Conservation (phyloP, 2,329 filamentous ascomycete species). For the Domatiomyces catenatus region DNA sequence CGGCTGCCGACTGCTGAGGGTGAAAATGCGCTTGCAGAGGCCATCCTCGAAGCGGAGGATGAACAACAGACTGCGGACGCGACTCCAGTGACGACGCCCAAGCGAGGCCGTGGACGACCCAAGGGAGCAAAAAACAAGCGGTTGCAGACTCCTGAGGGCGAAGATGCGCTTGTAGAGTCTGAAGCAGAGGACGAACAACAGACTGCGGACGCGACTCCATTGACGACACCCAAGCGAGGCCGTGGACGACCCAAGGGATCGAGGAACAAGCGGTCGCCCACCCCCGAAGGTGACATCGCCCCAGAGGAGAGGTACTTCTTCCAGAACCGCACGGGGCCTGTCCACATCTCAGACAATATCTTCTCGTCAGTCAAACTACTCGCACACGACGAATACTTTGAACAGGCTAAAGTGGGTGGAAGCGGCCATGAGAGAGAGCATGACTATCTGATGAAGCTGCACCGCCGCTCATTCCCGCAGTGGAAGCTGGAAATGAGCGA, state of each 20-base stretch:
- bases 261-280: conserved; percentile 52
- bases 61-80: conserved; percentile 25
- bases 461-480: conserved; percentile 70
- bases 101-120: conserved; percentile 28
- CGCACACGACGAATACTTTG: conserved; percentile 85
- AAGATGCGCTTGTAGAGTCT: too few species aligned
- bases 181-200: conserved; percentile 17
- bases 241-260: conserved; percentile 40
- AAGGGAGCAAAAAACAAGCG: conserved; percentile 40
- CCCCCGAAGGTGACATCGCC: conserved; percentile 66
- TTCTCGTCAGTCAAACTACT: conserved; percentile 60
- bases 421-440: conserved; percentile 59
- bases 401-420: conserved; percentile 44
- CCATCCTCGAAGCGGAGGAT: conserved; percentile 41
- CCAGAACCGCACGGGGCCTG: conserved; percentile 67
- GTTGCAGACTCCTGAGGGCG: conserved; percentile 65
- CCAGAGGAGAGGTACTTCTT: conserved; percentile 87
- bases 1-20: conserved; percentile 68
- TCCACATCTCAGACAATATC: conserved; percentile 77
- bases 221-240: conserved; percentile 40
- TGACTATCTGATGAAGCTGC: conserved; percentile 55
- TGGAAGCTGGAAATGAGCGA: conserved; percentile 84
- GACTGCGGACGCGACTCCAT: conserved; percentile 24
- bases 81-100: conserved; percentile 35
- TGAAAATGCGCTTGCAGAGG: too few species aligned